These are phyloP conservation scores for Oryza longistaminata DNA, from an alignment of 176 grass and related monocot species.

Conservation along the genomic window DNA sequence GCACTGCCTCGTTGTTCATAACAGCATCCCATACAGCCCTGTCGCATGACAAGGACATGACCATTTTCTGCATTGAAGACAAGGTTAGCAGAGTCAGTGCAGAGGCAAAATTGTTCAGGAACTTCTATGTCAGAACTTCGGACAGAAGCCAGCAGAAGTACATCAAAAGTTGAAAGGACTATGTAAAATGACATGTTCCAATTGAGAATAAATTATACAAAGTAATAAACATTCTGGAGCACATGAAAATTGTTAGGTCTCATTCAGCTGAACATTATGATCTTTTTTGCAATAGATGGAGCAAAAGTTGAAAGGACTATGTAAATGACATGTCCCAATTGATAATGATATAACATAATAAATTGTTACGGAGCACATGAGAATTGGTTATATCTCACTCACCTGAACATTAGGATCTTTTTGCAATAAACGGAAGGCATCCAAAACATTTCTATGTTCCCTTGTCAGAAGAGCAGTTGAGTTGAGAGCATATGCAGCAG, in stretches of 20 bases:
- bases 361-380: background rate
- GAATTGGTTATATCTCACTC: background rate
- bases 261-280: slow-evolving; percentile 50
- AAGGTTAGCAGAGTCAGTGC: slow-evolving; percentile 1
- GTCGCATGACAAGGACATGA: slow-evolving; percentile 84
- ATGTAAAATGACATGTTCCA: background rate
- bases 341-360: background rate
- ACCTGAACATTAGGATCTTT: slow-evolving; percentile 77
- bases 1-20: slow-evolving; percentile 86
- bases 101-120: background rate
- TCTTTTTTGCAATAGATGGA: slow-evolving; percentile 51
- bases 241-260: background rate
- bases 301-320: background rate
- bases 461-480: slow-evolving; percentile 54
- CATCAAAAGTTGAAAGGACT: background rate
- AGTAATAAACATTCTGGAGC: background rate
- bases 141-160: background rate
- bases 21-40: slow-evolving; percentile 91
- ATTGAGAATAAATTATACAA: background rate
- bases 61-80: slow-evolving; percentile 71
- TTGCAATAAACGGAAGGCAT: slow-evolving; percentile 77
- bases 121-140: background rate
- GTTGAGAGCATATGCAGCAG: slow-evolving; percentile 62
- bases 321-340: background rate
- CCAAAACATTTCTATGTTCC: slow-evolving; percentile 65